A percentile compares a stretch with the other conserved stretches of the same genome.
phyloP scores from a whole-genome alignment of 1,284 basidiomycete species.

The Sporisorium reilianum region DNA sequence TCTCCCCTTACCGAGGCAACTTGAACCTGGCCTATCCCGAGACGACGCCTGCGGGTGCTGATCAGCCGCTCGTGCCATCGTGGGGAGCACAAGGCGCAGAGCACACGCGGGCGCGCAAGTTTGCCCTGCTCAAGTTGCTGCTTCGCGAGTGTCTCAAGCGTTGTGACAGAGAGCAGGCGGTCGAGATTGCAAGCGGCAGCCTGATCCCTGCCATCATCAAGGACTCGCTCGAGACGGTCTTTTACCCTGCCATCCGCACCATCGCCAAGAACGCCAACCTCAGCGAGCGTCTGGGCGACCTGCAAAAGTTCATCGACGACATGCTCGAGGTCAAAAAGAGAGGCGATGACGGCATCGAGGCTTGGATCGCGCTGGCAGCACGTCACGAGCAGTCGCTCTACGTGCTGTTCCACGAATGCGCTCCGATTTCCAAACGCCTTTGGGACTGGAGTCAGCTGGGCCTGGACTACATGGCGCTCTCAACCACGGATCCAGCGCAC shows the following conservation, averaged over 20 bases:
- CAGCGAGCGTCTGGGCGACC: constrained; percentile 60
- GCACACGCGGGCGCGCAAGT: constrained; percentile 59
- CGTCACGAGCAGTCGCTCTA: constrained; percentile 66
- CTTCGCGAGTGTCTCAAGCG: constrained; percentile 62
- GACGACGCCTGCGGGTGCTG: constrained; percentile 50
- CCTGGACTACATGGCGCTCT: constrained; percentile 65
- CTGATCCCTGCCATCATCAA: constrained; percentile 64
- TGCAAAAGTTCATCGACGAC: constrained; percentile 66
- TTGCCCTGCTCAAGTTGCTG: constrained; percentile 64
- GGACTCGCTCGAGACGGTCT: constrained; percentile 62
- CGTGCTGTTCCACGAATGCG: constrained; percentile 64
- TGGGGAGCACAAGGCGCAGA: constrained; percentile 56
- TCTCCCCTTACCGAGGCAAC: constrained; percentile 60
- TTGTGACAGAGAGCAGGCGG: constrained; percentile 63
- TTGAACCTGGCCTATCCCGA: constrained; percentile 60
- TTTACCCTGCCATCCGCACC: constrained; percentile 58
- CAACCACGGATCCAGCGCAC: constrained; percentile 63
- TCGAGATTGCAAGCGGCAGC: constrained; percentile 59
- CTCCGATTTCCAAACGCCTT: constrained; percentile 58
- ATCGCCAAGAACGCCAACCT: constrained; percentile 58
- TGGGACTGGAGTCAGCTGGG: constrained; percentile 63
- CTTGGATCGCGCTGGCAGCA: constrained; percentile 64
- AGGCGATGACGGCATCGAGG: constrained; percentile 51
- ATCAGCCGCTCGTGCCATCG: constrained; percentile 37
- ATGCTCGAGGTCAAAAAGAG: constrained; percentile 58